Evolutionary conservation across 768 basidiomycete species (phyloP).

Genomic region (Leccinum pellstonianum): DNA sequence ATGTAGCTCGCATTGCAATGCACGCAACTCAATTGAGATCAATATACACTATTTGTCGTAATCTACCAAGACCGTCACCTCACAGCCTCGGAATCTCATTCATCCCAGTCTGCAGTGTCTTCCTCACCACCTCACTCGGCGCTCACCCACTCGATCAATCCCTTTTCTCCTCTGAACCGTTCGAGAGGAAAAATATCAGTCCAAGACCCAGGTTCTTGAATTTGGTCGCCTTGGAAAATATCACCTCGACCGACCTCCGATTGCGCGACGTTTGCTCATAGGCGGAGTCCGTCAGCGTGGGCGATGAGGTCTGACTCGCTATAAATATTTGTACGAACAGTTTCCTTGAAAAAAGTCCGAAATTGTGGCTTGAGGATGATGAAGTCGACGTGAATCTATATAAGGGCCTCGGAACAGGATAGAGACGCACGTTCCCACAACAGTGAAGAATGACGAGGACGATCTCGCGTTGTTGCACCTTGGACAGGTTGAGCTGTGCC

Average conservation of each 20-base stretch:
- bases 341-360: conserved; percentile 60
- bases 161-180: conserved; percentile 40
- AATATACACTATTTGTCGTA: neutral
- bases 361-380: conserved; percentile 65
- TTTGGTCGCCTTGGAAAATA: conserved; percentile 73
- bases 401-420: neutral
- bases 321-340: conserved; percentile 70
- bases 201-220: conserved; percentile 71
- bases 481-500: conserved; percentile 76
- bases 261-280: conserved; percentile 45
- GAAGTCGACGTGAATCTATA: conserved; percentile 60
- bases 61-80: neutral
- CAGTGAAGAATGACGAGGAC: conserved; percentile 92
- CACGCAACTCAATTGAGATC: neutral
- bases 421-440: conserved; percentile 75
- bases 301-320: conserved; percentile 71
- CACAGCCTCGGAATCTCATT: conserved; percentile 45
- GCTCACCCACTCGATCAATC: conserved; percentile 61
- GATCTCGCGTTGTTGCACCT: conserved; percentile 92
- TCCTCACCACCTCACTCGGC: conserved; percentile 54
- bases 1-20: too few relatives aligned
- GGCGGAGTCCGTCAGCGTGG: conserved; percentile 46
- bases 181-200: conserved; percentile 66
- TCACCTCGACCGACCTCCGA: conserved; percentile 65
- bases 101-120: conserved; percentile 64